Conservation (phyloP, 2,329 filamentous ascomycete species). For the Claviceps pusilla region DNA sequence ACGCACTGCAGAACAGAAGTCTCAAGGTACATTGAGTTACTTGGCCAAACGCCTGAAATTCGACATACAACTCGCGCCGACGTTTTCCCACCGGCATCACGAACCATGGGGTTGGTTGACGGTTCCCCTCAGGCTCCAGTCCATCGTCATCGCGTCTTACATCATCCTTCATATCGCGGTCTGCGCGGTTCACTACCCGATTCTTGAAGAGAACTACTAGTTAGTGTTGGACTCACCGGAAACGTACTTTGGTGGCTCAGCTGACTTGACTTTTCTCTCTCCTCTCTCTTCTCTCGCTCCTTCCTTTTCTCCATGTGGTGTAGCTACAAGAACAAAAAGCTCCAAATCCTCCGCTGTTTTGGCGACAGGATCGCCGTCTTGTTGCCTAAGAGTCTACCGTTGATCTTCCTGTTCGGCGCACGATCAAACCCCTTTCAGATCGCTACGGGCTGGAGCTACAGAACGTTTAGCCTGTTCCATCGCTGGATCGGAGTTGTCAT, state of each 20-base stretch:
- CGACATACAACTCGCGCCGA: neutral
- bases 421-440: slow-evolving; percentile 47
- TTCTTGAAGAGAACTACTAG: slow-evolving; percentile 19
- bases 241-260: neutral
- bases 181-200: slow-evolving; percentile 15
- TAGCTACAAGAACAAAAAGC: slow-evolving; percentile 15
- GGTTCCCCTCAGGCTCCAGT: neutral
- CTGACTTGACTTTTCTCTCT: neutral
- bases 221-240: slow-evolving; percentile 3
- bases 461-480: slow-evolving; percentile 48
- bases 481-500: slow-evolving; percentile 44
- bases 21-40: neutral
- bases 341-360: slow-evolving; percentile 30
- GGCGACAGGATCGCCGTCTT: slow-evolving; percentile 44
- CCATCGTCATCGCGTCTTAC: slow-evolving; percentile 15
- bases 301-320: neutral
- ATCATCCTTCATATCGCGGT: slow-evolving; percentile 18
- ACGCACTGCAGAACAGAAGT: neutral
- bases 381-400: slow-evolving; percentile 40
- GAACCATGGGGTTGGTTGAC: neutral
- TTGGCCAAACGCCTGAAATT: neutral
- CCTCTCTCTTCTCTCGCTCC: neutral
- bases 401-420: slow-evolving; percentile 46
- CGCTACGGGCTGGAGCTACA: slow-evolving; percentile 49
- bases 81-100: neutral